Evolutionary conservation across 768 basidiomycete species (phyloP).

Genomic region (Pulveroboletus sp.): DNA sequence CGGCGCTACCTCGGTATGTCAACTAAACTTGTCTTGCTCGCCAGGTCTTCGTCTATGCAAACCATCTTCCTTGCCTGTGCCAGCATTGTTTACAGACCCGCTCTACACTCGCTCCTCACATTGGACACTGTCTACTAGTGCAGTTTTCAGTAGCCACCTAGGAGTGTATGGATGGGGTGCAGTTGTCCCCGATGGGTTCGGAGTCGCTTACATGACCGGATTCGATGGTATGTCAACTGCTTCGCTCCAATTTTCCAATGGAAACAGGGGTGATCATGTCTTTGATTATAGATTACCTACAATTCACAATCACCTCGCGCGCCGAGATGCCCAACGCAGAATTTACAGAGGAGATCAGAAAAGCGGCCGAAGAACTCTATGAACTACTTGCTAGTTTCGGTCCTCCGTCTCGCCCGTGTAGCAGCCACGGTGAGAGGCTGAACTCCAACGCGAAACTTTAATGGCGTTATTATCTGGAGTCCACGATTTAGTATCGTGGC

Average conservation of each 20-base stretch:
- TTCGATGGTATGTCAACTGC: conserved; percentile 52
- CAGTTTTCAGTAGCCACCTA: conserved; percentile 82
- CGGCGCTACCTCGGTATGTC: background rate
- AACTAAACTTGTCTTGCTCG: background rate
- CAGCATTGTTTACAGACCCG: conserved; percentile 72
- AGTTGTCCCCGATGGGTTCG: conserved; percentile 92
- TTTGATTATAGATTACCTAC: conserved; percentile 56
- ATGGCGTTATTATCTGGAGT: background rate
- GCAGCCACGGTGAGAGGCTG: background rate
- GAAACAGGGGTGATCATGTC: background rate
- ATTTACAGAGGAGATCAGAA: conserved; percentile 66
- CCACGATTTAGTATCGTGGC: too few relatives aligned
- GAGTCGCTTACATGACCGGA: conserved; percentile 93
- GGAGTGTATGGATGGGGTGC: conserved; percentile 91
- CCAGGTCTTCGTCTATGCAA: conserved; percentile 69
- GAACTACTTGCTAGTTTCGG: conserved; percentile 39
- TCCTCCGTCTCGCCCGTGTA: background rate
- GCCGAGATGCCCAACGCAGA: conserved; percentile 75
- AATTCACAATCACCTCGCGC: conserved; percentile 85
- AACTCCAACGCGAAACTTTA: conserved; percentile 16
- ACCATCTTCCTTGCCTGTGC: conserved; percentile 55
- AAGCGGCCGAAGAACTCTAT: conserved; percentile 65
- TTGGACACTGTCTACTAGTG: conserved; percentile 90
- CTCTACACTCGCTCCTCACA: conserved; percentile 65
- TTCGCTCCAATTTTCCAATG: background rate